Evolutionary conservation across 1,284 basidiomycete species (phyloP).

Genomic region (Cutaneotrichosporon sp.): DNA sequence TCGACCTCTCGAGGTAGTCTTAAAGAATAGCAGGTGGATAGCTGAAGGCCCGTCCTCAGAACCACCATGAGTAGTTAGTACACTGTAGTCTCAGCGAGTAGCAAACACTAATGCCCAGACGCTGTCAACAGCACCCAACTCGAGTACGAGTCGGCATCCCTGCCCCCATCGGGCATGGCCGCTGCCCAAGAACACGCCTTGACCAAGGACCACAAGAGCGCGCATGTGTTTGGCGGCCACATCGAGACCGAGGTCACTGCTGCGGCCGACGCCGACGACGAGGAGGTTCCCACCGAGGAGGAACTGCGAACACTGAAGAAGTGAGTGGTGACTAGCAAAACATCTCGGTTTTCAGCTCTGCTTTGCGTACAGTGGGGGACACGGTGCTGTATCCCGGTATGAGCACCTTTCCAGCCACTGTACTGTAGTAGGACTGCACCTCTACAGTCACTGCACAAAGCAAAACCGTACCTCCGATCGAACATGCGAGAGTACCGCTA

Average conservation of each 20-base stretch:
- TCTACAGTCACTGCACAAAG: too few species aligned
- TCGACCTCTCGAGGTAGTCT: too few species aligned
- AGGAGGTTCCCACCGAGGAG: conserved; percentile 13
- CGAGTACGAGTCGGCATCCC: conserved; percentile 2
- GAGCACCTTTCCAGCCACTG: too few species aligned
- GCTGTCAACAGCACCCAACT: neutral
- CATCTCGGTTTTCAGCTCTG: too few species aligned
- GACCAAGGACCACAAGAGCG: neutral
- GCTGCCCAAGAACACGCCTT: neutral
- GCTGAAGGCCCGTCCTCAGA: too few species aligned
- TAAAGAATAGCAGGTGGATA: too few species aligned
- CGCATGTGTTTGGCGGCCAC: neutral
- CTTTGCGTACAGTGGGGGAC: too few species aligned
- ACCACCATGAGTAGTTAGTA: too few species aligned
- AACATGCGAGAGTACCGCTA: neutral
- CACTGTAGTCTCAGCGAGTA: too few species aligned
- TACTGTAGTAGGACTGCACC: too few species aligned
- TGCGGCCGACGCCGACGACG: neutral
- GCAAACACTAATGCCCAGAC: too few species aligned
- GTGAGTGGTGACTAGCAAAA: neutral
- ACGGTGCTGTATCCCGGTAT: too few species aligned
- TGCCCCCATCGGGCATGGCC: neutral
- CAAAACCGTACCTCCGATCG: neutral
- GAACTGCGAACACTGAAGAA: conserved; percentile 7
- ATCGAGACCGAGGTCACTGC: neutral